Percentiles rank a stretch among this genome's conserved stretches.
Conservation (phyloP, 2,329 filamentous ascomycete genomes). For the Diaporthe ampelina region DNA sequence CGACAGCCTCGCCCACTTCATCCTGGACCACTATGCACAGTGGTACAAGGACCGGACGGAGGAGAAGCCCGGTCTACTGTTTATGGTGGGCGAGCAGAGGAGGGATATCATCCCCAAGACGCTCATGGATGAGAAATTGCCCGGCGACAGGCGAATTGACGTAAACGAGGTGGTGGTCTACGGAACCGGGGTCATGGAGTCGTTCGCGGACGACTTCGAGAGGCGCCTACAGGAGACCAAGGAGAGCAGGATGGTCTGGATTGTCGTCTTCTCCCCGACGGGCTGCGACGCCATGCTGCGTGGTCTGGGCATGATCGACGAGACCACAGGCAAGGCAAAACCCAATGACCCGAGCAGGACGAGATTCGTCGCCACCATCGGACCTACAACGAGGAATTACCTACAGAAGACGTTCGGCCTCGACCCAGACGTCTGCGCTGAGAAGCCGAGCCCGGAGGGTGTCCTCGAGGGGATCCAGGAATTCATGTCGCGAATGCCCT, state of each 20-base stretch:
- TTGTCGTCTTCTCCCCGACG: conserved; percentile 80
- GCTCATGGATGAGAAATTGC: conserved; percentile 72
- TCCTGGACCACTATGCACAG: conserved; percentile 80
- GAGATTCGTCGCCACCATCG: conserved; percentile 87
- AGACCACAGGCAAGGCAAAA: conserved; percentile 56
- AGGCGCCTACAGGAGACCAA: conserved; percentile 62
- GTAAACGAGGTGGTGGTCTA: conserved; percentile 90
- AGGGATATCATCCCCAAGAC: conserved; percentile 91
- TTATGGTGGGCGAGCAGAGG: conserved; percentile 90
- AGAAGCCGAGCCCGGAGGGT: conserved; percentile 85
- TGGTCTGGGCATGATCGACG: conserved; percentile 65
- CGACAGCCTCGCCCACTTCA: conserved; percentile 81
- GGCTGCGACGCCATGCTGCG: conserved; percentile 73
- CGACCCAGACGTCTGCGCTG: conserved; percentile 84
- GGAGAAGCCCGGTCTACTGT: conserved; percentile 79
- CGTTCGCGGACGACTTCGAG: conserved; percentile 79
- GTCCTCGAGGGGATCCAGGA: conserved; percentile 76
- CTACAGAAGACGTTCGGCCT: conserved; percentile 75
- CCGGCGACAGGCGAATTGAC: conserved; percentile 65
- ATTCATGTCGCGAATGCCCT: conserved; percentile 50
- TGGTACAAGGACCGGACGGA: conserved; percentile 59
- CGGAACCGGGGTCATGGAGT: conserved; percentile 84
- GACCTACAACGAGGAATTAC: conserved; percentile 89
- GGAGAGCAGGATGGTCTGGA: conserved; percentile 69
- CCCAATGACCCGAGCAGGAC: conserved; percentile 51